Conservation (phyloP, 169 alveolate species). For the Besnoitia besnoiti region DNA sequence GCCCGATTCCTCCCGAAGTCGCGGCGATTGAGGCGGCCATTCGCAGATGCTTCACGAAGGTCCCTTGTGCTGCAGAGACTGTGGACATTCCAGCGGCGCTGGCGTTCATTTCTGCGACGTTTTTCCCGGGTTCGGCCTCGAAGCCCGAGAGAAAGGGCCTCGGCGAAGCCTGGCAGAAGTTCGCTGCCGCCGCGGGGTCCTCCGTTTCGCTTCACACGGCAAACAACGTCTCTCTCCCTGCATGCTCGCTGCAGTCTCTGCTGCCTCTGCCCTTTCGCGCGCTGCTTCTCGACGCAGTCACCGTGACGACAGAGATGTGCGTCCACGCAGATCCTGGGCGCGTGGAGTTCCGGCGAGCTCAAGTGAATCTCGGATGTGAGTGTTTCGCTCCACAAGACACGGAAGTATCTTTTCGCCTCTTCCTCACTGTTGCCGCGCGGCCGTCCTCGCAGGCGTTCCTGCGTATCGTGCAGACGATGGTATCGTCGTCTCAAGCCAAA, state of each 20-base stretch:
- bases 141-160: not conserved
- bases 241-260: not conserved
- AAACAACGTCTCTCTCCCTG: not conserved
- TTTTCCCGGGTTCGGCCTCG: not conserved
- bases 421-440: no score
- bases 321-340: not conserved
- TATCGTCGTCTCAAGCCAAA: no score
- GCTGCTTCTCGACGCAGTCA: constrained; percentile 51
- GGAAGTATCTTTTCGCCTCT: no score
- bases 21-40: not conserved
- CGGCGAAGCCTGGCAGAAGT: not conserved
- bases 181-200: not conserved
- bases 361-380: constrained; percentile 6
- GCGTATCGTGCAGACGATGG: no score
- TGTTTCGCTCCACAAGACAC: no score
- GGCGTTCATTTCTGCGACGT: not conserved
- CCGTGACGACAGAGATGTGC: constrained; percentile 21
- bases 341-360: not conserved
- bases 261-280: constrained; percentile 53
- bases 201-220: not conserved
- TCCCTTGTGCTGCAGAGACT: not conserved
- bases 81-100: not conserved
- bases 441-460: no score
- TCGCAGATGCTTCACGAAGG: not conserved
- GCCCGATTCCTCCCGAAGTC: not conserved